Conservation (phyloP, 495 filamentous ascomycete species). For the Neurospora sp. region DNA sequence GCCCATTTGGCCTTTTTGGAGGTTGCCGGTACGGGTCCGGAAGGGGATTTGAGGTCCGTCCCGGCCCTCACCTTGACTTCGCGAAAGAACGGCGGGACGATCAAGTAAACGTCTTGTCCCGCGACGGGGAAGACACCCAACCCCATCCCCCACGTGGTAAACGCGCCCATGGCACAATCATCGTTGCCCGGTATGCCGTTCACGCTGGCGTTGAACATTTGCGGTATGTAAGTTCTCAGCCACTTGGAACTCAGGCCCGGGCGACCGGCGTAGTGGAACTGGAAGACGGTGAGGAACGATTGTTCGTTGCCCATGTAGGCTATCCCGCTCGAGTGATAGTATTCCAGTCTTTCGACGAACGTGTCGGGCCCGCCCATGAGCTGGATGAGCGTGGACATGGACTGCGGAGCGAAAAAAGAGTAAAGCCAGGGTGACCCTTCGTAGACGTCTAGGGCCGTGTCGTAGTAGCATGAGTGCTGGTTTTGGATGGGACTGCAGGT, state of each 20-base stretch:
- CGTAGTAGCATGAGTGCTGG: conserved; percentile 39
- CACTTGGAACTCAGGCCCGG: conserved; percentile 53
- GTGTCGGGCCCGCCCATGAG: conserved; percentile 47
- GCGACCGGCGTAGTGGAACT: conserved; percentile 63
- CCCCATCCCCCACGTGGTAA: conserved; percentile 51
- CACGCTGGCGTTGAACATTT: conserved; percentile 50
- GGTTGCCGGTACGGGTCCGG: no score
- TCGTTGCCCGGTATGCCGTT: conserved; percentile 66
- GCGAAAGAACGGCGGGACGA: conserved; percentile 56
- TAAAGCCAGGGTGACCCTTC: conserved; percentile 67
- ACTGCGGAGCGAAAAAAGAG: conserved; percentile 60
- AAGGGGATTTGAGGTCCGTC: conserved; percentile 26
- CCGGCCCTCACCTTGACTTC: conserved; percentile 43
- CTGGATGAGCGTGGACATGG: conserved; percentile 51
- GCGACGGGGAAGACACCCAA: conserved; percentile 67
- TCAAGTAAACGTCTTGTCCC: conserved; percentile 65
- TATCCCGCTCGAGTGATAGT: conserved; percentile 41
- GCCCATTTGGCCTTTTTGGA: conserved; percentile 31
- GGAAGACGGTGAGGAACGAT: conserved; percentile 58
- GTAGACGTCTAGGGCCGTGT: conserved; percentile 58
- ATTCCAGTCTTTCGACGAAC: conserved; percentile 53
- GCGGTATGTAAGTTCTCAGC: conserved; percentile 56
- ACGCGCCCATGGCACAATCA: conserved; percentile 68
- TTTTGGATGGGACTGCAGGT: conserved; percentile 45
- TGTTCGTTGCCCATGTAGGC: conserved; percentile 68